Evolutionary conservation across 805 yeast species (phyloP).

Genomic region (Tanozyma kutaoensis): DNA sequence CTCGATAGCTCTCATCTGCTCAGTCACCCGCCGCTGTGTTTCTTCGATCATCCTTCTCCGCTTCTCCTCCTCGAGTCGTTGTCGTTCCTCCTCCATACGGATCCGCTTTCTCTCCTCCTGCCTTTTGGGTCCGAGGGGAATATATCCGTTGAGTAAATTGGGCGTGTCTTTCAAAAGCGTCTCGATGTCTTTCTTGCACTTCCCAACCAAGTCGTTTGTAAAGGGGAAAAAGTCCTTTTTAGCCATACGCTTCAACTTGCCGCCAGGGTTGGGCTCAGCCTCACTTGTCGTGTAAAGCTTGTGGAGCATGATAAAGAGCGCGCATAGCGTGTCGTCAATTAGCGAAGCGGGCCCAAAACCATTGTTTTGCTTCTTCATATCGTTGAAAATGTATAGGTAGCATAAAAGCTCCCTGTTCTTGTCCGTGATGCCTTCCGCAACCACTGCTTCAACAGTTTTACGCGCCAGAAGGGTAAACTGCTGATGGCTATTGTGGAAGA

Average conservation of each 20-base stretch:
- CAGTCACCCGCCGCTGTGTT: too few relatives aligned
- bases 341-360: constrained; percentile 71
- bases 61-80: too few relatives aligned
- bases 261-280: constrained; percentile 1
- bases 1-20: too few relatives aligned
- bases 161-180: constrained; percentile 16
- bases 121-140: too few relatives aligned
- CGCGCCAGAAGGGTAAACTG: constrained; percentile 29
- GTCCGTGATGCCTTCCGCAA: constrained; percentile 18
- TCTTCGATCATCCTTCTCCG: too few relatives aligned
- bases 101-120: too few relatives aligned
- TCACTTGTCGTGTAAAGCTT: constrained; percentile 1
- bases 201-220: constrained; percentile 19
- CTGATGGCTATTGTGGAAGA: constrained; percentile 30
- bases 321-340: constrained; percentile 60
- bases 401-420: constrained; percentile 26
- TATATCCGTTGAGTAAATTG: constrained; percentile 12
- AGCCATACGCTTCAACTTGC: constrained; percentile 22
- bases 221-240: constrained; percentile 29
- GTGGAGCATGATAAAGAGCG: constrained; percentile 43
- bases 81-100: too few relatives aligned
- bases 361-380: constrained; percentile 58
- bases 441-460: constrained; percentile 11
- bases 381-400: constrained; percentile 37
- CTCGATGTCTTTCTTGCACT: constrained; percentile 17